Conservation (phyloP, 2,329 filamentous ascomycete species). For the Calonectria henricotiae region DNA sequence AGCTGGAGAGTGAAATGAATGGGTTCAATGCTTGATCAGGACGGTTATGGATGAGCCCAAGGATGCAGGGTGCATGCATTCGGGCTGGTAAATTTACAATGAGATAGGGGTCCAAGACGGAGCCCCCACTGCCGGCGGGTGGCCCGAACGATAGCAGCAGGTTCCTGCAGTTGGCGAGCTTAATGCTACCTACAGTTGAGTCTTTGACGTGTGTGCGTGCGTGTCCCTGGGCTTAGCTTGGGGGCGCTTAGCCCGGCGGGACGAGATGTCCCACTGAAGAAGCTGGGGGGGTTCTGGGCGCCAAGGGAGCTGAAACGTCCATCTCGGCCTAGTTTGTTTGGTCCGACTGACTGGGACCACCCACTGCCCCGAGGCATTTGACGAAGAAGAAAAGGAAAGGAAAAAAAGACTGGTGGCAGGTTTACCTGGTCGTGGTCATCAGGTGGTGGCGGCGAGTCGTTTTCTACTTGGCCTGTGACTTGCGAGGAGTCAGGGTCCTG, state of each 20-base stretch:
- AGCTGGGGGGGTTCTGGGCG: slow-evolving; percentile 1
- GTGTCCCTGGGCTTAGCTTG: slow-evolving; percentile 34
- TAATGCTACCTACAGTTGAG: slow-evolving; percentile 8
- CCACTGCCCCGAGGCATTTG: slow-evolving; percentile 40
- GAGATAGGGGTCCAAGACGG: background rate
- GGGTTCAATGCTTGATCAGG: slow-evolving; percentile 3
- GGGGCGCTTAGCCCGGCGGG: background rate
- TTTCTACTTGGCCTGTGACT: slow-evolving; percentile 40
- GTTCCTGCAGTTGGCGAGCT: slow-evolving; percentile 35
- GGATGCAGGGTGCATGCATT: slow-evolving; percentile 6
- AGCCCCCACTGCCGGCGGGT: slow-evolving; percentile 2
- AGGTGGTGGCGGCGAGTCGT: slow-evolving; percentile 43
- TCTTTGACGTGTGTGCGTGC: slow-evolving; percentile 31
- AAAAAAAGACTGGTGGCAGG: background rate
- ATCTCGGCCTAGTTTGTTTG: slow-evolving; percentile 23
- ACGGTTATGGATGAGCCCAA: slow-evolving; percentile 2
- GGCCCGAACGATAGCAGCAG: slow-evolving; percentile 26
- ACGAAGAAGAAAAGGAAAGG: background rate
- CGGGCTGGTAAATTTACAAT: background rate
- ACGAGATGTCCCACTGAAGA: slow-evolving; percentile 19
- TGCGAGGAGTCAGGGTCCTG: slow-evolving; percentile 28
- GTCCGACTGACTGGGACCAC: background rate
- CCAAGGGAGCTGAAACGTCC: slow-evolving; percentile 27
- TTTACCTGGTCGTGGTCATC: slow-evolving; percentile 32
- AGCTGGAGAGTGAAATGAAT: slow-evolving; percentile 17